A percentile compares a stretch with the other conserved stretches of the same genome.
phyloP scores from a whole-genome alignment of 1,284 basidiomycete species.

The Ustilago sp. region DNA sequence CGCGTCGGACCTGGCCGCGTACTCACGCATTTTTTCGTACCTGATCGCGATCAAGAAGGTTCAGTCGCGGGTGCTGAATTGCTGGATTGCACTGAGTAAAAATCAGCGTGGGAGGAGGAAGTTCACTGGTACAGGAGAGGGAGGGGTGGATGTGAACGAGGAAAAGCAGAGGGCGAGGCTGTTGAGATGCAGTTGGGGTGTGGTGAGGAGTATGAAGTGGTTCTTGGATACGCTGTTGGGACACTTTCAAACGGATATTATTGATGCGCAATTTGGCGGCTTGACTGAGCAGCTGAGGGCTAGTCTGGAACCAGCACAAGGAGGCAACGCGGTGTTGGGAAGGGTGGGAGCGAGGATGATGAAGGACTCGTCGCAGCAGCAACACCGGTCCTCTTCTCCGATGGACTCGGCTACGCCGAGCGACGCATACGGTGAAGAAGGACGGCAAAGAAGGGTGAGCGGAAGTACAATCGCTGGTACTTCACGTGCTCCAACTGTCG shows the following conservation, averaged over 20 bases:
- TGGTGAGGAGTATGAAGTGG: constrained; percentile 87
- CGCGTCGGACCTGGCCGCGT: constrained; percentile 78
- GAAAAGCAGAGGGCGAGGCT: constrained; percentile 73
- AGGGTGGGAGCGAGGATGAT: constrained; percentile 9
- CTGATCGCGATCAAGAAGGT: constrained; percentile 84
- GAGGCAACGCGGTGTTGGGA: neutral
- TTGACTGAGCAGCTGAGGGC: constrained; percentile 75
- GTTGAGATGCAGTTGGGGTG: constrained; percentile 83
- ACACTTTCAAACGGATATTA: constrained; percentile 81
- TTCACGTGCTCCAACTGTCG: constrained; percentile 24
- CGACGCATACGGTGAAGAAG: constrained; percentile 32
- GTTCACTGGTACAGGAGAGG: constrained; percentile 87
- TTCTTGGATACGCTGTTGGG: constrained; percentile 82
- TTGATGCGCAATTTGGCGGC: constrained; percentile 82
- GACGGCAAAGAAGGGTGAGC: constrained; percentile 19
- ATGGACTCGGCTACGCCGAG: constrained; percentile 26
- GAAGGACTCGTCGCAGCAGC: constrained; percentile 34
- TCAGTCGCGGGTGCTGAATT: constrained; percentile 80
- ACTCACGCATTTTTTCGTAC: constrained; percentile 83
- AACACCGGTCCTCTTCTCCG: constrained; percentile 12
- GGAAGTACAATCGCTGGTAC: constrained; percentile 13
- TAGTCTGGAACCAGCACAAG: constrained; percentile 4
- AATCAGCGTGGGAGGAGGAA: constrained; percentile 81
- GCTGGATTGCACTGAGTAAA: constrained; percentile 85
- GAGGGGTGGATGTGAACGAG: constrained; percentile 78